Conservation (phyloP, 2,329 filamentous ascomycete species). For the Colletotrichum paranaense region DNA sequence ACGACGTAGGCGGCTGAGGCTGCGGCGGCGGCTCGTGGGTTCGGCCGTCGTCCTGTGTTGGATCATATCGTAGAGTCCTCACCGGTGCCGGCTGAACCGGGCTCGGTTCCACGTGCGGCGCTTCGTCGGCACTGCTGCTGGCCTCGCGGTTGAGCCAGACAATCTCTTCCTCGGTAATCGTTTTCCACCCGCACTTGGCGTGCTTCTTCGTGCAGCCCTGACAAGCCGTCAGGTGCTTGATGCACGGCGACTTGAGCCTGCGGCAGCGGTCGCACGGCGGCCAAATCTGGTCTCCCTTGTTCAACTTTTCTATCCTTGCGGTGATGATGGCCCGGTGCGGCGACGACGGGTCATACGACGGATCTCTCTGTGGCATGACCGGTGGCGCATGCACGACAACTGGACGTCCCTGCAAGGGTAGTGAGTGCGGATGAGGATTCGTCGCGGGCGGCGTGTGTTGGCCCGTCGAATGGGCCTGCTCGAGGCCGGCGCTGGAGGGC, state of each 20-base stretch:
- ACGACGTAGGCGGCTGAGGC: not conserved
- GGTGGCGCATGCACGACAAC: slow-evolving; percentile 41
- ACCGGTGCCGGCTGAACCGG: slow-evolving; percentile 34
- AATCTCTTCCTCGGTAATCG: slow-evolving; percentile 79
- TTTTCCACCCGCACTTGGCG: slow-evolving; percentile 87
- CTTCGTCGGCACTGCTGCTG: slow-evolving; percentile 42
- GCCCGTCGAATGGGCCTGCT: slow-evolving; percentile 38
- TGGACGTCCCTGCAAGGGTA: slow-evolving; percentile 41
- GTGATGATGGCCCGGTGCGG: slow-evolving; percentile 70
- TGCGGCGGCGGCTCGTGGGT: slow-evolving; percentile 14
- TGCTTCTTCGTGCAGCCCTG: slow-evolving; percentile 91
- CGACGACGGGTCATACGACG: slow-evolving; percentile 43
- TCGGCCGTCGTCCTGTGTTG: slow-evolving; percentile 30
- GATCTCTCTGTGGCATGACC: slow-evolving; percentile 42
- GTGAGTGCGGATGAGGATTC: slow-evolving; percentile 38
- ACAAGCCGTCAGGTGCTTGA: slow-evolving; percentile 89
- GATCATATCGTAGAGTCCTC: slow-evolving; percentile 36
- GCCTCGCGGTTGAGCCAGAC: slow-evolving; percentile 47
- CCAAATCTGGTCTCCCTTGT: slow-evolving; percentile 78
- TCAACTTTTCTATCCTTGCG: slow-evolving; percentile 79
- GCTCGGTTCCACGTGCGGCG: slow-evolving; percentile 41
- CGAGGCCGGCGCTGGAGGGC: slow-evolving; percentile 32
- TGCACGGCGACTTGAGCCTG: slow-evolving; percentile 81
- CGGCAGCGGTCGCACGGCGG: slow-evolving; percentile 89
- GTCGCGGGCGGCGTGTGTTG: slow-evolving; percentile 44